Evolutionary conservation across 2,329 filamentous ascomycete genomes (phyloP).

Genomic region (Penicillium glabrum): DNA sequence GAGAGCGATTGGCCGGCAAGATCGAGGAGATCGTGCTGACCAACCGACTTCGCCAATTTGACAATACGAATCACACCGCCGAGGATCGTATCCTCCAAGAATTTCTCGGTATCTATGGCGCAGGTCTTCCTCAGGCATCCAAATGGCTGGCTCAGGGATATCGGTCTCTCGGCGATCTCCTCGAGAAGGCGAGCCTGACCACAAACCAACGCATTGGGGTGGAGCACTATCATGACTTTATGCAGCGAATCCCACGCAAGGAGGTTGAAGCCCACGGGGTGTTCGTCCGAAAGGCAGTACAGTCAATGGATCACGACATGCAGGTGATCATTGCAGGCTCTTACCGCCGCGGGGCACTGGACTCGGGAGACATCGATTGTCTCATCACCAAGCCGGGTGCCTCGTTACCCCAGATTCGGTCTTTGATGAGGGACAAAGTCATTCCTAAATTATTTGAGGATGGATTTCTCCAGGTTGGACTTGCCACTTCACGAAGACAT

Average conservation of each 20-base stretch:
- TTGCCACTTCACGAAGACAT: conserved; percentile 58
- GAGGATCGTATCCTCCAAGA: conserved; percentile 63
- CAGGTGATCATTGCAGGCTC: conserved; percentile 78
- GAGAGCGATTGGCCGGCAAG: conserved; percentile 72
- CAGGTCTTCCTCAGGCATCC: conserved; percentile 67
- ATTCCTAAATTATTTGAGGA: conserved; percentile 60
- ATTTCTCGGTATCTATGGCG: conserved; percentile 79
- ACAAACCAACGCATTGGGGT: conserved; percentile 73
- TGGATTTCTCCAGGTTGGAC: conserved; percentile 67
- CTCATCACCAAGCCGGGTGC: conserved; percentile 72
- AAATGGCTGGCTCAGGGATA: conserved; percentile 76
- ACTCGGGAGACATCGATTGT: conserved; percentile 80
- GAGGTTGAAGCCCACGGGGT: conserved; percentile 72
- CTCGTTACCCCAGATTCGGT: conserved; percentile 57
- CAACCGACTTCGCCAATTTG: conserved; percentile 67
- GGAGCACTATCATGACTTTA: conserved; percentile 77
- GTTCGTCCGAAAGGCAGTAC: conserved; percentile 62
- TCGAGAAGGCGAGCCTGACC: conserved; percentile 61
- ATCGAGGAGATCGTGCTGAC: conserved; percentile 87
- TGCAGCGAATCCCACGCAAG: conserved; percentile 70
- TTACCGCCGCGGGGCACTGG: conserved; percentile 74
- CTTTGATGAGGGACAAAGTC: conserved; percentile 63
- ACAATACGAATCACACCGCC: conserved; percentile 67
- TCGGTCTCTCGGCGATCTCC: conserved; percentile 71
- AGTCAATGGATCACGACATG: conserved; percentile 61